Conservation (phyloP, 257 asterid genomes). For the Coffea canephora region DNA sequence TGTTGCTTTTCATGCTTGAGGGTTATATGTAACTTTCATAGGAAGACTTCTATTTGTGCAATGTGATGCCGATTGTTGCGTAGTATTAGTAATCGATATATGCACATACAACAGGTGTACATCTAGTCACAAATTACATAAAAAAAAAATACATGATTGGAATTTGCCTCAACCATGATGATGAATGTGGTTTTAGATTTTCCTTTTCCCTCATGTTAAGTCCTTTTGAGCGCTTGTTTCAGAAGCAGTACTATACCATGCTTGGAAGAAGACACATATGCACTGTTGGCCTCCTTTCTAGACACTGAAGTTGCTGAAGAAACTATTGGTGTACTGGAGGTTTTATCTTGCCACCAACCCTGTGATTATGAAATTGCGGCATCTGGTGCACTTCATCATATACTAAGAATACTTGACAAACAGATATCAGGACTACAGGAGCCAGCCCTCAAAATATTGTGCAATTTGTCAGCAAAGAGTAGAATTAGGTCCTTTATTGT, state of each 20-base stretch:
- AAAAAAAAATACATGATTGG: not conserved
- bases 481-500: slow-evolving; percentile 29
- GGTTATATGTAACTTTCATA: not conserved
- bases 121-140: not conserved
- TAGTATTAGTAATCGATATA: not conserved
- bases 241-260: slow-evolving; percentile 34
- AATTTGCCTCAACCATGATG: not conserved
- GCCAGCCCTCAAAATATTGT: slow-evolving; percentile 50
- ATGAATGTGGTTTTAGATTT: not conserved
- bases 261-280: slow-evolving; percentile 55
- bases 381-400: slow-evolving; percentile 47
- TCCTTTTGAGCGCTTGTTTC: slow-evolving; percentile 24
- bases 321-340: slow-evolving; percentile 55
- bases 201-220: slow-evolving; percentile 14
- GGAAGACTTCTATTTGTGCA: not conserved
- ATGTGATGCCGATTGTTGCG: not conserved
- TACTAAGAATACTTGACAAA: slow-evolving; percentile 53
- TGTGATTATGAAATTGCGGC: slow-evolving; percentile 37
- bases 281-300: slow-evolving; percentile 61
- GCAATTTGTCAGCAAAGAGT: slow-evolving; percentile 44
- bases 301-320: slow-evolving; percentile 56
- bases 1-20: not conserved
- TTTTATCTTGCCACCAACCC: slow-evolving; percentile 37
- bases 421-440: slow-evolving; percentile 46
- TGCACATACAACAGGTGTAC: not conserved